A percentile compares a stretch with the other conserved stretches of the same genome.
These are phyloP conservation scores for Fusarium devonianum DNA, from an alignment of 2,329 filamentous ascomycete genomes.

Conservation along the genomic window DNA sequence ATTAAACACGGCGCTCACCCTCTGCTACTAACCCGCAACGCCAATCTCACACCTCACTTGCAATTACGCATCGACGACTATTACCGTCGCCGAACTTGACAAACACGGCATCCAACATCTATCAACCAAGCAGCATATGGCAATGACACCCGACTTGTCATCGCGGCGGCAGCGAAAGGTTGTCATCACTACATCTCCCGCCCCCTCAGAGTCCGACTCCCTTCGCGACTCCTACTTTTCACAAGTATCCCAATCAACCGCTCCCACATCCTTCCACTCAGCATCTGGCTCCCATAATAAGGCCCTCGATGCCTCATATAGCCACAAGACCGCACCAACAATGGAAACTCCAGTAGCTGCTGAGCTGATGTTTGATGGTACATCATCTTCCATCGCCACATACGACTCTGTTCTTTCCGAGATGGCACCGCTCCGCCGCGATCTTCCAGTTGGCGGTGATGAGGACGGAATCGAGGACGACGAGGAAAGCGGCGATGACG, in stretches of 20 bases:
- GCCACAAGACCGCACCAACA: conserved; percentile 18
- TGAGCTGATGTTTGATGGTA: conserved; percentile 30
- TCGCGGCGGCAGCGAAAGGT: conserved; percentile 38
- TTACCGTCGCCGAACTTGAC: conserved; percentile 8
- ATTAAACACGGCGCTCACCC: conserved; percentile 3
- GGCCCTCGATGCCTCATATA: conserved; percentile 15
- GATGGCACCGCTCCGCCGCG: conserved; percentile 38
- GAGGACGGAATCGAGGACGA: conserved; percentile 36
- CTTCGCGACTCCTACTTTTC: conserved; percentile 42
- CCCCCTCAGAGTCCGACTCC: conserved; percentile 38
- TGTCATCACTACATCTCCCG: conserved; percentile 37
- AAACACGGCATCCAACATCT: conserved; percentile 1
- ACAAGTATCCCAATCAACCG: conserved; percentile 40
- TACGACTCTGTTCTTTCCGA: conserved; percentile 73
- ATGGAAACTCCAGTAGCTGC: conserved; percentile 17
- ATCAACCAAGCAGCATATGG: conserved; percentile 10
- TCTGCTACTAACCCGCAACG: conserved; percentile 6
- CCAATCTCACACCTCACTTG: conserved; percentile 19
- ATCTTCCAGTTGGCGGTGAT: conserved; percentile 35
- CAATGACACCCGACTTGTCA: conserved; percentile 34
- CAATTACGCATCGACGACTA: conserved; percentile 16
- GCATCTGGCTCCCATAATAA: conserved; percentile 37
- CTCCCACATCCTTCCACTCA: conserved; percentile 41
- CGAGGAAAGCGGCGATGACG: conserved; percentile 36
- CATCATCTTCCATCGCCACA: conserved; percentile 71